Conservation (phyloP, 768 basidiomycete species). For the Collybia sordida region DNA sequence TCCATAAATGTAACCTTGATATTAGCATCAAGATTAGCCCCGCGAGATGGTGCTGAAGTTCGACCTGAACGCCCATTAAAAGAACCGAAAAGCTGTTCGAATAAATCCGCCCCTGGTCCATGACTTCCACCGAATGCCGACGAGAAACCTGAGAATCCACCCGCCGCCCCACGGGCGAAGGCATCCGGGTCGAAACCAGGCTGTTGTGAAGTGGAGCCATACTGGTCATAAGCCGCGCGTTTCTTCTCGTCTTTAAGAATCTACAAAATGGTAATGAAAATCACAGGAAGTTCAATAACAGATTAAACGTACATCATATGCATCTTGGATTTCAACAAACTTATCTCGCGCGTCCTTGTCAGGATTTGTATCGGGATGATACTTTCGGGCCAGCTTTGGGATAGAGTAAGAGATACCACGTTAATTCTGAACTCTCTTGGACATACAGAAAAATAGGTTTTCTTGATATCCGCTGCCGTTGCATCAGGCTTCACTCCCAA, state of each 20-base stretch:
- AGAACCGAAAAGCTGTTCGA: slow-evolving; percentile 82
- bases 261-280: slow-evolving; percentile 42
- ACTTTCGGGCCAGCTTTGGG: slow-evolving; percentile 90
- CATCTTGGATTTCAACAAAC: slow-evolving; percentile 95
- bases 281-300: slow-evolving; percentile 1
- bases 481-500: slow-evolving; percentile 87
- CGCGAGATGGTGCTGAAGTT: slow-evolving; percentile 49
- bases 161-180: slow-evolving; percentile 54
- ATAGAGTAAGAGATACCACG: slow-evolving; percentile 10
- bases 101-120: slow-evolving; percentile 56
- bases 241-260: slow-evolving; percentile 94
- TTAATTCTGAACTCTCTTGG: slow-evolving; percentile 6
- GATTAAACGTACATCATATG: slow-evolving; percentile 76
- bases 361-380: slow-evolving; percentile 96
- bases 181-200: slow-evolving; percentile 93
- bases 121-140: slow-evolving; percentile 52
- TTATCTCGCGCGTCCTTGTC: slow-evolving; percentile 88
- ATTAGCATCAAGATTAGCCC: slow-evolving; percentile 80
- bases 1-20: slow-evolving; percentile 87
- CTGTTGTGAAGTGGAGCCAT: slow-evolving; percentile 89
- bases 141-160: slow-evolving; percentile 51
- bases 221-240: slow-evolving; percentile 86
- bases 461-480: slow-evolving; percentile 88
- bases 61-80: slow-evolving; percentile 49
- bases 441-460: slow-evolving; percentile 91